Conservation (phyloP, 495 filamentous ascomycete genomes). For the Podospora sp. region DNA sequence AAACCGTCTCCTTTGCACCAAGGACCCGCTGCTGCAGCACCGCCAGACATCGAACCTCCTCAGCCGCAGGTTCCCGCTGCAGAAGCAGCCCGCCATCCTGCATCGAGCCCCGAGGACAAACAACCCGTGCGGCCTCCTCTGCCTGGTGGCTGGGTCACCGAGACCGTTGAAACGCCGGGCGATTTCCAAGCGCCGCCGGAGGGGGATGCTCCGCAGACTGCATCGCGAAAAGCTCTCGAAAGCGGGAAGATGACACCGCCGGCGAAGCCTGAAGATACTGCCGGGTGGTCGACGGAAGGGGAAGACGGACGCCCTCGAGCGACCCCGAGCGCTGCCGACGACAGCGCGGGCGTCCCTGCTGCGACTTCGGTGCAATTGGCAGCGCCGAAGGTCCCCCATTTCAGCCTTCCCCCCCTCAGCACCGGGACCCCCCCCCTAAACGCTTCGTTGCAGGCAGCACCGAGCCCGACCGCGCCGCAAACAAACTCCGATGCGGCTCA, state of each 20-base stretch:
- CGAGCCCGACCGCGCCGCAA: neutral
- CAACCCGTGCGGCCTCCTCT: slow-evolving; percentile 59
- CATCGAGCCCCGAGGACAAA: slow-evolving; percentile 31
- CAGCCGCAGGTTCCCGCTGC: slow-evolving; percentile 23
- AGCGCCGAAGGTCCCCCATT: neutral
- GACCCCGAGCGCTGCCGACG: slow-evolving; percentile 13
- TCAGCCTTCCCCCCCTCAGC: neutral
- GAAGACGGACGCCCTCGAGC: neutral
- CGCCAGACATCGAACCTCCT: slow-evolving; percentile 6
- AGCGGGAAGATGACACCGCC: slow-evolving; percentile 28
- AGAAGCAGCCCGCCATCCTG: slow-evolving; percentile 24
- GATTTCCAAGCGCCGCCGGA: slow-evolving; percentile 30
- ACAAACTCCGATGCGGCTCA: neutral
- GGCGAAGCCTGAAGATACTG: slow-evolving; percentile 17
- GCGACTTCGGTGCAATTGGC: neutral
- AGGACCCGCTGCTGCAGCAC: slow-evolving; percentile 14
- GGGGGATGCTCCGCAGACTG: slow-evolving; percentile 14
- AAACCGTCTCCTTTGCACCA: slow-evolving; percentile 14
- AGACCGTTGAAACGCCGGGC: slow-evolving; percentile 45
- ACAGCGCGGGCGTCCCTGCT: neutral
- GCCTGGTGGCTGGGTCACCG: slow-evolving; percentile 68
- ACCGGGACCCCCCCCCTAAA: neutral
- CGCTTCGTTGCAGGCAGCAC: neutral
- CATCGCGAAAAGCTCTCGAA: slow-evolving; percentile 6
- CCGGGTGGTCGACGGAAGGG: neutral